phyloP scores from a whole-genome alignment of 306 rosid genomes.

The Malus sieversii region DNA sequence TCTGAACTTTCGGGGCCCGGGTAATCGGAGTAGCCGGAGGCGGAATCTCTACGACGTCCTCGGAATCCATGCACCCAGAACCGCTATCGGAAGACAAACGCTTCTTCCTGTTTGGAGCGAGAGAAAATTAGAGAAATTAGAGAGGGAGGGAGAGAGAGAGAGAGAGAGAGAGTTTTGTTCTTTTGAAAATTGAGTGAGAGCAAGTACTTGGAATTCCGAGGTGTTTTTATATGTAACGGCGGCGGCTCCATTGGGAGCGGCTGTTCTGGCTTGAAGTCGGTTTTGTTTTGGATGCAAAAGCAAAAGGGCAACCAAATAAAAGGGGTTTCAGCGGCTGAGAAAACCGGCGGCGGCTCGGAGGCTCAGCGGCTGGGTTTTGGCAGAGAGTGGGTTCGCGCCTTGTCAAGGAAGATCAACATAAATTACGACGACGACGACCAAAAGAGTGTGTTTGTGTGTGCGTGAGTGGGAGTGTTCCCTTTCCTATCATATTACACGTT shows the following conservation, averaged over 20 bases:
- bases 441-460: not conserved
- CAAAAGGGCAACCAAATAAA: not conserved
- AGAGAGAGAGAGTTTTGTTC: not conserved
- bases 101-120: slow-evolving; percentile 30
- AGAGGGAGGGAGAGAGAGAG: not conserved
- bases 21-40: slow-evolving; percentile 18
- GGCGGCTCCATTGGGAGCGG: slow-evolving; percentile 34
- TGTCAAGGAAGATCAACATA: slow-evolving; percentile 8
- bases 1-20: slow-evolving; percentile 22
- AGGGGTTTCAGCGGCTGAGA: not conserved
- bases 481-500: not conserved
- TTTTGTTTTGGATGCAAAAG: no score
- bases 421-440: slow-evolving; percentile 18
- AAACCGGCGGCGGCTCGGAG: not conserved
- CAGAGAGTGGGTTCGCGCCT: slow-evolving; percentile 21
- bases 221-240: slow-evolving; percentile 14
- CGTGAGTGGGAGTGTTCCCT: not conserved
- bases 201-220: slow-evolving; percentile 27
- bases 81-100: slow-evolving; percentile 6
- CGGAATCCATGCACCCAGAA: slow-evolving; percentile 45
- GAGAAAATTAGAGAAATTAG: slow-evolving; percentile 20
- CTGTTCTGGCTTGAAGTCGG: not conserved
- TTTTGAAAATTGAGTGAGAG: not conserved
- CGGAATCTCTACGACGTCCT: slow-evolving; percentile 41
- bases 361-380: not conserved